Evolutionary conservation across 2,329 filamentous ascomycete species (phyloP).

Genomic region (Microthyrium microscopicum): DNA sequence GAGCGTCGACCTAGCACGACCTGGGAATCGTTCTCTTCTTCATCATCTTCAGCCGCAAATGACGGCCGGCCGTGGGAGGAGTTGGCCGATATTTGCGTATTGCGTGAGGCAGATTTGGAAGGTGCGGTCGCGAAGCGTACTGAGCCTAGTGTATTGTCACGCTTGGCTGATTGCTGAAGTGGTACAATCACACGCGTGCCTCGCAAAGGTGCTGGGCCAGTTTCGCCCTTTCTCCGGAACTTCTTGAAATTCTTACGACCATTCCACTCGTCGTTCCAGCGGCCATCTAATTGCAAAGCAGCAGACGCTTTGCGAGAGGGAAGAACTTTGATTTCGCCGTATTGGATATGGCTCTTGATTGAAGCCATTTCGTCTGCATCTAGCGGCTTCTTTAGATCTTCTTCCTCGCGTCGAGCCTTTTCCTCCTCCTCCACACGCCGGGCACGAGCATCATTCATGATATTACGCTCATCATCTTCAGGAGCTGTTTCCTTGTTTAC

Average conservation of each 20-base stretch:
- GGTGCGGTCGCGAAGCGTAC: too few relatives aligned
- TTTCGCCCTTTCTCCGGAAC: slow-evolving; percentile 45
- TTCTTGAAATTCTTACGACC: slow-evolving; percentile 92
- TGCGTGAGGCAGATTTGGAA: too few relatives aligned
- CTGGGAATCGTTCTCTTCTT: too few relatives aligned
- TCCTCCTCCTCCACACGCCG: slow-evolving; percentile 37
- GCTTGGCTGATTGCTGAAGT: slow-evolving; percentile 51
- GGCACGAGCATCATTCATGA: slow-evolving; percentile 45
- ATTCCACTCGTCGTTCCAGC: slow-evolving; percentile 85
- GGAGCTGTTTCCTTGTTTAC: slow-evolving; percentile 17
- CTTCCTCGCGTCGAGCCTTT: slow-evolving; percentile 45
- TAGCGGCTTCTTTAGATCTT: slow-evolving; percentile 40
- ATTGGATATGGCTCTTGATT: neutral
- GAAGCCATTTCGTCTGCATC: slow-evolving; percentile 41
- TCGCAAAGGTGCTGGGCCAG: slow-evolving; percentile 17
- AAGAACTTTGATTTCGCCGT: slow-evolving; percentile 4
- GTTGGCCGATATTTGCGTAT: too few relatives aligned
- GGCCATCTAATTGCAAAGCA: slow-evolving; percentile 31
- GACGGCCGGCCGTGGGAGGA: too few relatives aligned
- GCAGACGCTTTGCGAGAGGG: slow-evolving; percentile 12
- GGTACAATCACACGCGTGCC: slow-evolving; percentile 45
- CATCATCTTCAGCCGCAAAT: too few relatives aligned
- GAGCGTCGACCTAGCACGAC: too few relatives aligned
- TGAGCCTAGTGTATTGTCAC: too few relatives aligned
- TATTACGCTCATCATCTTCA: slow-evolving; percentile 50